A percentile compares a stretch with the other conserved stretches of the same genome.
Conservation (phyloP, 2,329 filamentous ascomycete species). For the Fusarium avenaceum region DNA sequence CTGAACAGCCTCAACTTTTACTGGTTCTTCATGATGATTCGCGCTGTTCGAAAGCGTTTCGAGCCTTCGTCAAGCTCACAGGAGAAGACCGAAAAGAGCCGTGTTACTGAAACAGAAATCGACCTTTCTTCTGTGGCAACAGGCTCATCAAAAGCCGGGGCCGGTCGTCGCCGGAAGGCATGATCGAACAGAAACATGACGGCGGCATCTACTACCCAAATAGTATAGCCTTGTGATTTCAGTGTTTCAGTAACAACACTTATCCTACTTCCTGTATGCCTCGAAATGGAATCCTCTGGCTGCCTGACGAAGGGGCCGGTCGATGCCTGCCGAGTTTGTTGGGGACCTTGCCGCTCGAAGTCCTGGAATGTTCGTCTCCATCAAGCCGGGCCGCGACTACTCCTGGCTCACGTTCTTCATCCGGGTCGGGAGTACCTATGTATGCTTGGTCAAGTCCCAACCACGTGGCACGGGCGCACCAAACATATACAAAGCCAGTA, state of each 20-base stretch:
- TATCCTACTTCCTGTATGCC: background rate
- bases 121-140: slow-evolving; percentile 52
- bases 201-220: slow-evolving; percentile 3
- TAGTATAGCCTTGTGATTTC: background rate
- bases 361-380: background rate
- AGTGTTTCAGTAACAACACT: background rate
- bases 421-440: background rate
- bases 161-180: slow-evolving; percentile 51
- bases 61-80: slow-evolving; percentile 59
- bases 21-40: slow-evolving; percentile 91
- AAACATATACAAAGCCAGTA: background rate
- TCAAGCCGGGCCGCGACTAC: background rate
- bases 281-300: background rate
- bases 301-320: background rate
- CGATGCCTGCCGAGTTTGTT: background rate
- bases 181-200: slow-evolving; percentile 22
- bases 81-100: slow-evolving; percentile 47
- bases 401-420: background rate
- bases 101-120: slow-evolving; percentile 49
- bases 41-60: slow-evolving; percentile 82
- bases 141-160: slow-evolving; percentile 37
- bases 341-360: background rate
- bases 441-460: background rate
- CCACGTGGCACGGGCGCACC: background rate
- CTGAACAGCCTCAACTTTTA: slow-evolving; percentile 84